Percentiles rank a stretch among this genome's conserved stretches.
Evolutionary conservation across 768 basidiomycete species (phyloP).

Genomic region (Xerocomellus dryophilus): DNA sequence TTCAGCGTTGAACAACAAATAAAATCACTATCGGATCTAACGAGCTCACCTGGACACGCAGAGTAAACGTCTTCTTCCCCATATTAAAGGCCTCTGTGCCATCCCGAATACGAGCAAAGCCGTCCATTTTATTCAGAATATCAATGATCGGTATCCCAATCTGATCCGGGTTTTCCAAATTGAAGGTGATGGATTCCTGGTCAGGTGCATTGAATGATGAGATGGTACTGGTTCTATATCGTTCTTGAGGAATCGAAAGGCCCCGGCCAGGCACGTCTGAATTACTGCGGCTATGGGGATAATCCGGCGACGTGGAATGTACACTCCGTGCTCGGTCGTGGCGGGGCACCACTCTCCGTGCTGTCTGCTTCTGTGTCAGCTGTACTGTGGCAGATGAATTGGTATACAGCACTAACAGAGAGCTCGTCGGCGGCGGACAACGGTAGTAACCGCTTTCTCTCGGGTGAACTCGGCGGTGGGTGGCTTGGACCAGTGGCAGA

Average conservation of each 20-base stretch:
- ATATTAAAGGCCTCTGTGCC: slow-evolving; percentile 59
- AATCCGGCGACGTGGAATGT: slow-evolving; percentile 7
- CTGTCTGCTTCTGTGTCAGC: slow-evolving; percentile 20
- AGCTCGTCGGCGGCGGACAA: slow-evolving; percentile 7
- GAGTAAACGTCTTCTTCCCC: slow-evolving; percentile 71
- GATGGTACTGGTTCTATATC: slow-evolving; percentile 18
- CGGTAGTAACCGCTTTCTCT: slow-evolving; percentile 14
- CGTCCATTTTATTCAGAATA: slow-evolving; percentile 49
- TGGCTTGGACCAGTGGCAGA: slow-evolving; percentile 10
- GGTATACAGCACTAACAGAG: slow-evolving; percentile 13
- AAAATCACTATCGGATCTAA: background rate
- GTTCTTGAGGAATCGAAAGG: slow-evolving; percentile 22
- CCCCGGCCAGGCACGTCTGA: slow-evolving; percentile 16
- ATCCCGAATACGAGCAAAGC: slow-evolving; percentile 47
- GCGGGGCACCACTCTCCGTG: slow-evolving; percentile 21
- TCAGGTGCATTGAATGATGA: background rate
- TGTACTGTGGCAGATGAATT: slow-evolving; percentile 1
- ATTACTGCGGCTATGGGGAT: slow-evolving; percentile 4
- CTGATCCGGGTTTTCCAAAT: slow-evolving; percentile 48
- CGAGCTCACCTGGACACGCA: slow-evolving; percentile 61
- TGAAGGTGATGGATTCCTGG: slow-evolving; percentile 58
- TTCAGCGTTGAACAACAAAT: background rate
- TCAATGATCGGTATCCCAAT: slow-evolving; percentile 61
- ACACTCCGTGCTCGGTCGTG: slow-evolving; percentile 5
- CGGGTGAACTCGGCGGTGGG: slow-evolving; percentile 18